These are phyloP conservation scores for Corylus avellana DNA, from an alignment of 306 rosid genomes.

Conservation along the genomic window DNA sequence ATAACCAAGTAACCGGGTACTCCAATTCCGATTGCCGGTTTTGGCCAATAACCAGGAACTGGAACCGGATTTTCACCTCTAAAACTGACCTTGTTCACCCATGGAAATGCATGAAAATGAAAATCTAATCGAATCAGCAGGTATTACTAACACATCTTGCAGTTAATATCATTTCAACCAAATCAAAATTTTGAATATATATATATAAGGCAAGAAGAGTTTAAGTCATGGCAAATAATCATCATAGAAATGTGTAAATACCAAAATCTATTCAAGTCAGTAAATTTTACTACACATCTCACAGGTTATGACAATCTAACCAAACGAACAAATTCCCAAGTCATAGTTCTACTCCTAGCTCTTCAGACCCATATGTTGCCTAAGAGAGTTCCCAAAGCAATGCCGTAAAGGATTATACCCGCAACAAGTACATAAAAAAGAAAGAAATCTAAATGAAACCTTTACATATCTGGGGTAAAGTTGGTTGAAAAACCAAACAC, in stretches of 20 bases:
- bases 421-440: not conserved
- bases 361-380: conserved; percentile 8
- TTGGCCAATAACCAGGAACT: too few relatives aligned
- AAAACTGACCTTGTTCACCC: too few relatives aligned
- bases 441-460: conserved; percentile 15
- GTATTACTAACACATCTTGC: not conserved
- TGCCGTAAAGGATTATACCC: conserved; percentile 1
- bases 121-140: not conserved
- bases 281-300: not conserved
- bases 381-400: not conserved
- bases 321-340: conserved; percentile 16
- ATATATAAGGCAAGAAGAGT: not conserved
- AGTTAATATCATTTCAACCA: not conserved
- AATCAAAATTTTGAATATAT: too few relatives aligned
- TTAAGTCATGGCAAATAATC: not conserved
- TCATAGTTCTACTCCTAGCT: conserved; percentile 26
- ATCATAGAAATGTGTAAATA: not conserved
- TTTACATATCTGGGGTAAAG: conserved; percentile 37
- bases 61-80: too few relatives aligned
- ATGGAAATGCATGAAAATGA: too few relatives aligned
- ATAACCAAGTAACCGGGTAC: too few relatives aligned
- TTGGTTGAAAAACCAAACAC: conserved; percentile 24
- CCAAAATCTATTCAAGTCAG: conserved; percentile 13
- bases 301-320: conserved; percentile 2
- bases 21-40: too few relatives aligned